Conservation (phyloP, 306 rosid species). For the Boehmeria nivea region DNA sequence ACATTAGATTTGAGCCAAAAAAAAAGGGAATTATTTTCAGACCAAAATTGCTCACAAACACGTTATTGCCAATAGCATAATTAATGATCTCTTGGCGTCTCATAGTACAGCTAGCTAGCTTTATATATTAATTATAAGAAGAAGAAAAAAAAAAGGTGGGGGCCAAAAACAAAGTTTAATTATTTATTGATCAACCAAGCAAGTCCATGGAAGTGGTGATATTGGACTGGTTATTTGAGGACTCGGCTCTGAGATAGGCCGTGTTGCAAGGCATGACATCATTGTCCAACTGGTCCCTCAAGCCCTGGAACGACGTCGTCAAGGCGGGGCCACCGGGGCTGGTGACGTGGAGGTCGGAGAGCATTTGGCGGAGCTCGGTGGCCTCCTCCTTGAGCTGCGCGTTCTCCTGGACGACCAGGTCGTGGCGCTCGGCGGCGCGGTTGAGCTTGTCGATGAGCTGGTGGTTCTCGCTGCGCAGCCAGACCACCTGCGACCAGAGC, state of each 20-base stretch:
- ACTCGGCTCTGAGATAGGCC: slow-evolving; percentile 43
- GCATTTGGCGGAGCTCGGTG: slow-evolving; percentile 67
- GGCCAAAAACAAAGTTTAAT: neutral
- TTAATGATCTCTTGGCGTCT: too few relatives aligned
- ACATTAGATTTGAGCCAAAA: slow-evolving; percentile 14
- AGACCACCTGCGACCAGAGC: slow-evolving; percentile 88
- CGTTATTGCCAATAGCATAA: too few relatives aligned
- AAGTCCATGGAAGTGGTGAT: slow-evolving; percentile 46
- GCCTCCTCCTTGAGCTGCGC: slow-evolving; percentile 64
- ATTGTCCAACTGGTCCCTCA: slow-evolving; percentile 25
- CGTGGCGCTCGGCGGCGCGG: slow-evolving; percentile 61
- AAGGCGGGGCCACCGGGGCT: slow-evolving; percentile 45
- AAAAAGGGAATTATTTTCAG: slow-evolving; percentile 8
- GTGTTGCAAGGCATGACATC: slow-evolving; percentile 41
- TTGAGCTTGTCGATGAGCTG: slow-evolving; percentile 63
- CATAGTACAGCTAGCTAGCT: too few relatives aligned
- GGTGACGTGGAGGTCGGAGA: slow-evolving; percentile 53
- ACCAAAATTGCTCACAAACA: slow-evolving; percentile 28
- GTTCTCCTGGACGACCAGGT: slow-evolving; percentile 57
- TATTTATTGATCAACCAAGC: slow-evolving; percentile 23
- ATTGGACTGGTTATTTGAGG: slow-evolving; percentile 40
- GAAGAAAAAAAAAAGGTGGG: too few relatives aligned
- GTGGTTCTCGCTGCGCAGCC: slow-evolving; percentile 82
- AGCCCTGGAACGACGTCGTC: neutral
- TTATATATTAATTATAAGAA: too few relatives aligned